These are phyloP conservation scores for Abortiporus biennis DNA, from an alignment of 1,284 basidiomycete genomes.

Conservation along the genomic window DNA sequence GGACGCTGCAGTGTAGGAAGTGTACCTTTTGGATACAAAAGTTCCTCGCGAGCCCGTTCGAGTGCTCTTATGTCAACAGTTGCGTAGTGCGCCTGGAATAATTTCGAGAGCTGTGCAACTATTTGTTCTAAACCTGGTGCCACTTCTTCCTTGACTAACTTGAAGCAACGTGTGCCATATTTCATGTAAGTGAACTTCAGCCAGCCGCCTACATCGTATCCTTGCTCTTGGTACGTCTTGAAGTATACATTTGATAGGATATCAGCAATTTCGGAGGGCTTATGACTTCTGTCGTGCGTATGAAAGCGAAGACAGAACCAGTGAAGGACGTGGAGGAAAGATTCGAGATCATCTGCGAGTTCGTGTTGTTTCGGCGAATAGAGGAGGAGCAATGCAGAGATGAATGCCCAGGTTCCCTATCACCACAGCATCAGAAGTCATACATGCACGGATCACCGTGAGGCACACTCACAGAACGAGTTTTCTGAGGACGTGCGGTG, in stretches of 20 bases:
- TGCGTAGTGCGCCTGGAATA: not conserved
- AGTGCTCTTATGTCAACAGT: too few species aligned
- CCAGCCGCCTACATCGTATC: not conserved
- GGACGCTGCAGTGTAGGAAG: too few species aligned
- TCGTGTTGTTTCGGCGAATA: constrained; percentile 1
- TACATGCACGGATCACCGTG: not conserved
- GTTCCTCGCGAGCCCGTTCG: too few species aligned
- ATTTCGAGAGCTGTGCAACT: not conserved
- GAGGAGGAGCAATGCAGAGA: not conserved
- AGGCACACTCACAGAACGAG: not conserved
- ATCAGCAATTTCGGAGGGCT: too few species aligned
- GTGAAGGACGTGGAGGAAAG: constrained; percentile 3
- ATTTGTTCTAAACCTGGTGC: not conserved
- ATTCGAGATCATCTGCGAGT: constrained; percentile 5
- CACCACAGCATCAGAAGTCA: not conserved
- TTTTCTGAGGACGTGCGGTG: too few species aligned
- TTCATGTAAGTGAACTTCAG: not conserved
- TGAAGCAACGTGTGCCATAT: not conserved
- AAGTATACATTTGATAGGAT: too few species aligned
- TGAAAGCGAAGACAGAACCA: constrained; percentile 4
- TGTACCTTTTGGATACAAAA: too few species aligned
- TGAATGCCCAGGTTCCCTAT: constrained; percentile 6
- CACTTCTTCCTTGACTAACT: not conserved
- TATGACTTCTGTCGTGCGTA: too few species aligned
- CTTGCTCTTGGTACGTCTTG: too few species aligned